Conservation (phyloP, 306 rosid species). For the Hippophae tibetana region DNA sequence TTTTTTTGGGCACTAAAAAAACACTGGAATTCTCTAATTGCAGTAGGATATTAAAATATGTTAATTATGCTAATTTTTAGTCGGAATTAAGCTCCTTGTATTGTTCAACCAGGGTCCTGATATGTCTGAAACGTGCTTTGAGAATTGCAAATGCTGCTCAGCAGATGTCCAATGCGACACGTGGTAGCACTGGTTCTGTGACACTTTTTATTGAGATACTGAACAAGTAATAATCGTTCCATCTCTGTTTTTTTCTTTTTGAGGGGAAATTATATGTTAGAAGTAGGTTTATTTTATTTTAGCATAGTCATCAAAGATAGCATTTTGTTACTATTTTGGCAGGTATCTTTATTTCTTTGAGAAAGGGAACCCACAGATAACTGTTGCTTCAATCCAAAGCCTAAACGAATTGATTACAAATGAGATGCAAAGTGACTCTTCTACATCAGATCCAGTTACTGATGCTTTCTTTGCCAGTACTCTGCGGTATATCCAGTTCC, state of each 20-base stretch:
- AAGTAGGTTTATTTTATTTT: background rate
- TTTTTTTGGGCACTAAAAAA: no score
- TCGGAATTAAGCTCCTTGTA: background rate
- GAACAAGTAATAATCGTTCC: constrained; percentile 59
- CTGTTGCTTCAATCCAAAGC: constrained; percentile 68
- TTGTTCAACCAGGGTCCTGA: constrained; percentile 54
- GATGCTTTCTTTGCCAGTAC: constrained; percentile 90
- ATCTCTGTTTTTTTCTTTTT: background rate
- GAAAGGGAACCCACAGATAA: constrained; percentile 85
- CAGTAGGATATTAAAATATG: constrained; percentile 2
- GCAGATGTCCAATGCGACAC: constrained; percentile 77
- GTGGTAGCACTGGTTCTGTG: constrained; percentile 78
- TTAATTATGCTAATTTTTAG: constrained; percentile 4
- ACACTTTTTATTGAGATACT: constrained; percentile 82
- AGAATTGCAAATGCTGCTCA: constrained; percentile 94
- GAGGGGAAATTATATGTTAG: background rate
- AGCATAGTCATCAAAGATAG: constrained; percentile 1
- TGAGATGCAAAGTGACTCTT: constrained; percentile 72
- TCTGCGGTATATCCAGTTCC: constrained; percentile 67
- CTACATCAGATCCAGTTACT: constrained; percentile 56
- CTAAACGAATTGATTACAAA: constrained; percentile 71
- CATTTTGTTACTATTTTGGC: background rate
- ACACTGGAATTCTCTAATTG: no score
- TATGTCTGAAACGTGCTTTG: constrained; percentile 83
- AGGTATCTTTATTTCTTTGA: constrained; percentile 92